Evolutionary conservation across 208 protist species (phyloP).

Genomic region (Crithidia fasciculata): DNA sequence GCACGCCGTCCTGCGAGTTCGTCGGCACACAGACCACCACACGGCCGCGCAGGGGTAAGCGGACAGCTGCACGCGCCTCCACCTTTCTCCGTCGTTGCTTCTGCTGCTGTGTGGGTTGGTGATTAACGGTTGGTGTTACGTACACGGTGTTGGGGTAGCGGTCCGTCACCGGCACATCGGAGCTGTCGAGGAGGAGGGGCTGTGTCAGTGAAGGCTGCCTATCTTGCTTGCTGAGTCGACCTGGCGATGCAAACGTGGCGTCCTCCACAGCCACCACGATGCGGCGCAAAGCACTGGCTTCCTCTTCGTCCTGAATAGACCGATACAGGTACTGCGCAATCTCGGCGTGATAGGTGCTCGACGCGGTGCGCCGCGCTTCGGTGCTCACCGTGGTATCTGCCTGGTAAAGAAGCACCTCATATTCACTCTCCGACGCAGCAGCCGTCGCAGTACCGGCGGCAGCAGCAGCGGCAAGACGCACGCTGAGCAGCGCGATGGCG

Average conservation of each 20-base stretch:
- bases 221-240: not conserved
- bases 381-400: conserved; percentile 1
- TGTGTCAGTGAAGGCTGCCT: not conserved
- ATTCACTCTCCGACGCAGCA: not conserved
- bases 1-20: conserved; percentile 70
- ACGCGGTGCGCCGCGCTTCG: not conserved
- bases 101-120: not conserved
- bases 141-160: conserved; percentile 29
- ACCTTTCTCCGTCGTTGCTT: not conserved
- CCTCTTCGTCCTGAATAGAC: conserved; percentile 1
- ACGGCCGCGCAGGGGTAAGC: conserved; percentile 14
- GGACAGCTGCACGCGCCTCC: not conserved
- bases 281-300: not conserved
- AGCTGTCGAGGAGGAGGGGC: not conserved
- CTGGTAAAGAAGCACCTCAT: conserved; percentile 21
- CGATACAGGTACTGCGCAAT: conserved; percentile 36
- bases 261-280: conserved; percentile 37
- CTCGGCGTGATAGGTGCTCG: conserved; percentile 34
- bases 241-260: not conserved
- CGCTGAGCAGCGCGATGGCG: conserved; percentile 37
- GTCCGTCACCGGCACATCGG: conserved; percentile 24
- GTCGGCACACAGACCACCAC: conserved; percentile 64
- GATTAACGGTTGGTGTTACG: not conserved
- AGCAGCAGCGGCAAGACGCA: conserved; percentile 29
- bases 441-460: not conserved